Percentiles rank a stretch among this genome's conserved stretches.
Conservation (phyloP, 2,329 filamentous ascomycete genomes). For the Metarhizium brunneum region DNA sequence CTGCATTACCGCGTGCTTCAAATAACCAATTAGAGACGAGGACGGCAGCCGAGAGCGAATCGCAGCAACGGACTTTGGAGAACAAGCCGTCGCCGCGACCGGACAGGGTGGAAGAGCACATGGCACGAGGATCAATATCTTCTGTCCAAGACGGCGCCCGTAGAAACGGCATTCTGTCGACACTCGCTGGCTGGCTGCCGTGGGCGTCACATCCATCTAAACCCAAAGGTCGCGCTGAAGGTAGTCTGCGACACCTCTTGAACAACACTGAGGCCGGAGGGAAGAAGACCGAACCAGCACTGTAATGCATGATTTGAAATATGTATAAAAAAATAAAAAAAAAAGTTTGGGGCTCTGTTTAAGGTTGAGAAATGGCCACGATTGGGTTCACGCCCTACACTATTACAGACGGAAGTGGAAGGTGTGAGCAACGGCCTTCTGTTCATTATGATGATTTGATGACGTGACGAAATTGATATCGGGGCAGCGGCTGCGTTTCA, state of each 20-base stretch:
- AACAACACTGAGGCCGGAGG: background rate
- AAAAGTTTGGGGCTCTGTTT: background rate
- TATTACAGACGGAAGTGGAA: too few species aligned
- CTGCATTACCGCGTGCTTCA: constrained; percentile 48
- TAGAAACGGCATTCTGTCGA: constrained; percentile 24
- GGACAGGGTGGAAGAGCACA: constrained; percentile 17
- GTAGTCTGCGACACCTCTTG: constrained; percentile 2
- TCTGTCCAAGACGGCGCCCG: constrained; percentile 13
- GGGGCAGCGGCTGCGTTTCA: too few species aligned
- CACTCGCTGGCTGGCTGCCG: constrained; percentile 36
- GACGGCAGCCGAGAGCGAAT: constrained; percentile 19
- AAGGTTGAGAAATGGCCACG: background rate
- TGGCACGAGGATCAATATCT: constrained; percentile 19
- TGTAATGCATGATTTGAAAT: constrained; percentile 9
- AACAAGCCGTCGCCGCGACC: constrained; percentile 3
- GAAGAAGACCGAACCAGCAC: background rate
- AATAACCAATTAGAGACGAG: constrained; percentile 39
- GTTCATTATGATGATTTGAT: background rate
- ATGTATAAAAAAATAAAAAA: constrained; percentile 6
- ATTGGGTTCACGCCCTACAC: background rate
- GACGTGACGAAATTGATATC: too few species aligned
- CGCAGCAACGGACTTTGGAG: constrained; percentile 12
- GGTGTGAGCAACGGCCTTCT: background rate
- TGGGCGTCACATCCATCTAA: constrained; percentile 23
- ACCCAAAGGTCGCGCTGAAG: constrained; percentile 3